phyloP scores from a whole-genome alignment of 331 rosid genomes.

The Dryas integrifolia region DNA sequence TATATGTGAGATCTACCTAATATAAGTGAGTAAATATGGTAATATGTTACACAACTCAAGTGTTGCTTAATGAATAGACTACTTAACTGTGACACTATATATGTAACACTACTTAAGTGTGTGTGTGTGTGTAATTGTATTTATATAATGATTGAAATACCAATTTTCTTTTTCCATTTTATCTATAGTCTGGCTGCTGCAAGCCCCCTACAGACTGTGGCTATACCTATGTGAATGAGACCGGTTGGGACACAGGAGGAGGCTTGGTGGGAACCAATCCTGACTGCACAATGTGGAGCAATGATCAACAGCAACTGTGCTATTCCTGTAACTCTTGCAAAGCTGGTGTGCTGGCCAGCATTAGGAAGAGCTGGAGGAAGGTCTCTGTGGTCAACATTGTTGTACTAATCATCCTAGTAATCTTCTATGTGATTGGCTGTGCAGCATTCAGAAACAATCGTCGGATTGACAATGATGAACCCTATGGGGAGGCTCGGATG shows the following conservation, averaged over 20 bases:
- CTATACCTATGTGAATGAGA: constrained; percentile 55
- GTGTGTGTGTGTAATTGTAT: not conserved
- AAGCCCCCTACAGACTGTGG: constrained; percentile 91
- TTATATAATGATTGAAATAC: not conserved
- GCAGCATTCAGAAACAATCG: constrained; percentile 77
- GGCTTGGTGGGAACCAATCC: constrained; percentile 29
- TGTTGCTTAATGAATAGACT: no score
- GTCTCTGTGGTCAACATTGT: constrained; percentile 87
- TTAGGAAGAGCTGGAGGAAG: constrained; percentile 90
- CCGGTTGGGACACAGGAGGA: constrained; percentile 45
- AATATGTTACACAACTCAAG: no score
- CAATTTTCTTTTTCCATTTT: not conserved
- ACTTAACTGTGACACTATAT: no score
- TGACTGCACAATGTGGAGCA: constrained; percentile 73
- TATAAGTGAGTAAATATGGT: no score
- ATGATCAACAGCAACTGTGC: constrained; percentile 64
- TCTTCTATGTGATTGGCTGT: constrained; percentile 61
- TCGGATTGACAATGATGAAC: constrained; percentile 75
- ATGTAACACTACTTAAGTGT: no score
- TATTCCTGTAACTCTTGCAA: constrained; percentile 74
- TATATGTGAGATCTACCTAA: no score
- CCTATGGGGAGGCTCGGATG: constrained; percentile 80
- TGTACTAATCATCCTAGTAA: constrained; percentile 62
- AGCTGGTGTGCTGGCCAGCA: constrained; percentile 81
- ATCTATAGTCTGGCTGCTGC: constrained; percentile 87